These are phyloP conservation scores for Backusella liffmaniae DNA, from an alignment of 192 early-diverging fungal genomes.

Conservation along the genomic window DNA sequence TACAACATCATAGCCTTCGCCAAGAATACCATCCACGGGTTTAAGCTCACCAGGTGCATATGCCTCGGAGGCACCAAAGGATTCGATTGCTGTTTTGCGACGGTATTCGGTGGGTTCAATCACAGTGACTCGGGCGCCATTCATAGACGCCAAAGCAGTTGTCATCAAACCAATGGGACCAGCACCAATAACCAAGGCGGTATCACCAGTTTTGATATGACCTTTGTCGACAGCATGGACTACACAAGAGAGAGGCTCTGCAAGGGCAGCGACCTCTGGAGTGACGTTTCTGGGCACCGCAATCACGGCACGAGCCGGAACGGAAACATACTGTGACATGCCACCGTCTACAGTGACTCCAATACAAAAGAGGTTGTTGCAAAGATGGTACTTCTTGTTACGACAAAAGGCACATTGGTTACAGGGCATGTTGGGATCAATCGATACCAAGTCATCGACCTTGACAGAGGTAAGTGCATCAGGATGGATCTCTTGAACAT, in stretches of 20 bases:
- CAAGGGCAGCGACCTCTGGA: constrained; percentile 45
- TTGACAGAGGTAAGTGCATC: constrained; percentile 27
- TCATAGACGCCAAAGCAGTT: constrained; percentile 32
- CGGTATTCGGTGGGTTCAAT: constrained; percentile 45
- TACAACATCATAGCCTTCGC: constrained; percentile 46
- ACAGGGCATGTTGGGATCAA: constrained; percentile 54
- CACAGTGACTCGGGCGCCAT: constrained; percentile 43
- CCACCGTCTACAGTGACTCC: constrained; percentile 53
- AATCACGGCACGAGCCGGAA: constrained; percentile 37
- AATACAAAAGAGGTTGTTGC: constrained; percentile 37
- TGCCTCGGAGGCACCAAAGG: constrained; percentile 30
- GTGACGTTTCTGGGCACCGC: constrained; percentile 30
- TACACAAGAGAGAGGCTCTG: constrained; percentile 53
- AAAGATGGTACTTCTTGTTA: constrained; percentile 45
- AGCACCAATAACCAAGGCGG: constrained; percentile 45
- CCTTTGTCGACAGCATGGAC: constrained; percentile 52
- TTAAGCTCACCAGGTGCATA: constrained; percentile 22
- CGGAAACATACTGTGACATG: constrained; percentile 48
- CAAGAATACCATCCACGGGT: constrained; percentile 24
- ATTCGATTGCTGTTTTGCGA: constrained; percentile 27
- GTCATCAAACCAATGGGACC: constrained; percentile 57
- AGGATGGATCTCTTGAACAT: constrained; percentile 42
- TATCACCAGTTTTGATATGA: constrained; percentile 42
- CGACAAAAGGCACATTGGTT: constrained; percentile 46
- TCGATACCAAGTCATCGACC: constrained; percentile 43